These are phyloP conservation scores for Periconia digitata DNA, from an alignment of 2,329 filamentous ascomycete species.

Conservation along the genomic window DNA sequence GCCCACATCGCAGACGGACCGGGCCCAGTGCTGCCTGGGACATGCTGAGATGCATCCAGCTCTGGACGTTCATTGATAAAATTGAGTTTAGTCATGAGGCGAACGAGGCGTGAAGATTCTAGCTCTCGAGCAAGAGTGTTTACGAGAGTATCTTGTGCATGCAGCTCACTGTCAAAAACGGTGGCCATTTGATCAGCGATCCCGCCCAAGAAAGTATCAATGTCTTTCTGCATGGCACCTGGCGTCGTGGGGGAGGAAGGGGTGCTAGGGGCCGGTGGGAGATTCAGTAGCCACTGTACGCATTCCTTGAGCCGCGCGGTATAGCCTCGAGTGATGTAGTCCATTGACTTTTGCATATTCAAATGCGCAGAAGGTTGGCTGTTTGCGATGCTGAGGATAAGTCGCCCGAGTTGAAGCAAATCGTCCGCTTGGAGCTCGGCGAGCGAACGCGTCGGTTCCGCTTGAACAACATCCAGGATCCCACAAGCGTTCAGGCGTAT, in stretches of 20 bases:
- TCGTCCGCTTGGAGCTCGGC: constrained; percentile 86
- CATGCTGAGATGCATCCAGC: constrained; percentile 67
- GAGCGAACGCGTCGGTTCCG: constrained; percentile 68
- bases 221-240: constrained; percentile 61
- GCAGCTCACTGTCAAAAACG: constrained; percentile 76
- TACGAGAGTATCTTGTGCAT: constrained; percentile 73
- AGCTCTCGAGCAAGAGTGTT: constrained; percentile 76
- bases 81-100: constrained; percentile 80
- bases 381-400: constrained; percentile 80
- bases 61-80: constrained; percentile 89
- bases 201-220: constrained; percentile 76
- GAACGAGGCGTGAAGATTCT: constrained; percentile 84
- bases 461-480: constrained; percentile 86
- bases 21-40: constrained; percentile 27
- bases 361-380: constrained; percentile 61
- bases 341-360: constrained; percentile 71
- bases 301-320: constrained; percentile 77
- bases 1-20: constrained; percentile 65
- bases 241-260: constrained; percentile 33
- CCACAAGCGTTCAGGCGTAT: constrained; percentile 86
- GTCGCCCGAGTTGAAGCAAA: constrained; percentile 77
- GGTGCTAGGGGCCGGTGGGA: constrained; percentile 38
- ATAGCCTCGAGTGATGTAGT: constrained; percentile 75
- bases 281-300: constrained; percentile 77
- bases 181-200: constrained; percentile 77